Base-by-base conservation (phyloP, 106 monocot genomes). In the Platanthera zijinensis region DNA sequence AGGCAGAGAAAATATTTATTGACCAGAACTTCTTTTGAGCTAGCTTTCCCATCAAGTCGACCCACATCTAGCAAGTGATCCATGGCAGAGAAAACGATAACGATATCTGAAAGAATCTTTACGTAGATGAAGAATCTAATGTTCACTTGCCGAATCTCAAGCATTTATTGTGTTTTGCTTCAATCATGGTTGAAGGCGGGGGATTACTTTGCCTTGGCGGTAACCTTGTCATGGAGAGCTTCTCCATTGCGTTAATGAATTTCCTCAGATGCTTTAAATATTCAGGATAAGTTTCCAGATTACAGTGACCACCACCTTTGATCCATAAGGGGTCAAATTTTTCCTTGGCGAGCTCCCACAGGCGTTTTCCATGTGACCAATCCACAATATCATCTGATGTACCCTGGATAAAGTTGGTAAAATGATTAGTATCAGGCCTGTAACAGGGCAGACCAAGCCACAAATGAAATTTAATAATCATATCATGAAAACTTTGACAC, bases 241-340 rank as follows among this genome's bases (percentile, higher is more conserved):
- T 93, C 82, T 96, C 96, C 96, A 96, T 92, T 22, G 87, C 79
- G 19, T 75, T 28, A 57, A 93, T 83, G 72, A 91, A 96, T 59
- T 87, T 93, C n/a, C 84, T 76, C 73, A 96, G 59, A 59, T 96
- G 93, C 75, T 84, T 93, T 79, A 96, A 87, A 80, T 93, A 96
- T 39, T 96, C 93, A 0, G 93, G 96, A 74, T 89, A 96, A 4
- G 93, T 86, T 75, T 96, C 96, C 54, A 96, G 80, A 79, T 96
- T 93, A 82, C 96, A 96, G 78, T 96, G 96, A 3, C 93, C 96
- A 0, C 96, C 96, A 2, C 96, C 96, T 48, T 92, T 91, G 39
- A 96, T 72, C 96, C 96, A 96, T 28, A 96, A 74, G 2, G 96
- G 96, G 1, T 96, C 96, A 25, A 89, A 96, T 63, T 96, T 96